phyloP scores from a whole-genome alignment of 345 rosid genomes.

The Carallia pectinifolia region DNA sequence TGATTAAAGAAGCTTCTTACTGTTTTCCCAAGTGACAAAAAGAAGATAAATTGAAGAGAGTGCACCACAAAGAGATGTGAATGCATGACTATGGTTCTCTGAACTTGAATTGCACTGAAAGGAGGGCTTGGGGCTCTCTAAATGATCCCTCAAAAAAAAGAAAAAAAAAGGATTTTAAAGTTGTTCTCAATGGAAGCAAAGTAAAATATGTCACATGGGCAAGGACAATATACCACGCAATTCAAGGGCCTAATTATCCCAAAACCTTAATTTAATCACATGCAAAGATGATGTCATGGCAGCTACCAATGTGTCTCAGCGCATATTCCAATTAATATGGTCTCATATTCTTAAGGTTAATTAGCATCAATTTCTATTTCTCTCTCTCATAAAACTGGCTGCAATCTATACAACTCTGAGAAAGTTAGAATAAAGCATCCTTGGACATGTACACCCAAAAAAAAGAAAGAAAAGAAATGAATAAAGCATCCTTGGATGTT shows the following conservation, averaged over 20 bases:
- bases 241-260: conserved; percentile 31
- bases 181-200: conserved; percentile 28
- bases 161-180: neutral
- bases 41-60: neutral
- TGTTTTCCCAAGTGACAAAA: neutral
- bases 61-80: neutral
- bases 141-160: conserved; percentile 21
- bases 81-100: conserved; percentile 20
- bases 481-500: too few relatives aligned
- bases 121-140: conserved; percentile 12
- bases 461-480: too few relatives aligned
- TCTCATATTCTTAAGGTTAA: conserved; percentile 5
- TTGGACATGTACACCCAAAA: too few relatives aligned
- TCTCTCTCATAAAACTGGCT: neutral
- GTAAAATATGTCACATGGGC: conserved; percentile 41
- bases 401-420: too few relatives aligned
- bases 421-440: too few relatives aligned
- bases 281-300: neutral
- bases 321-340: neutral
- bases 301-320: conserved; percentile 14
- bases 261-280: conserved; percentile 23
- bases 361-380: neutral
- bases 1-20: neutral
- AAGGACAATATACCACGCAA: conserved; percentile 32
- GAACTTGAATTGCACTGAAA: conserved; percentile 28